Evolutionary conservation across 192 early-diverging fungal species (phyloP).

Genomic region (Spizellomyces sp.): DNA sequence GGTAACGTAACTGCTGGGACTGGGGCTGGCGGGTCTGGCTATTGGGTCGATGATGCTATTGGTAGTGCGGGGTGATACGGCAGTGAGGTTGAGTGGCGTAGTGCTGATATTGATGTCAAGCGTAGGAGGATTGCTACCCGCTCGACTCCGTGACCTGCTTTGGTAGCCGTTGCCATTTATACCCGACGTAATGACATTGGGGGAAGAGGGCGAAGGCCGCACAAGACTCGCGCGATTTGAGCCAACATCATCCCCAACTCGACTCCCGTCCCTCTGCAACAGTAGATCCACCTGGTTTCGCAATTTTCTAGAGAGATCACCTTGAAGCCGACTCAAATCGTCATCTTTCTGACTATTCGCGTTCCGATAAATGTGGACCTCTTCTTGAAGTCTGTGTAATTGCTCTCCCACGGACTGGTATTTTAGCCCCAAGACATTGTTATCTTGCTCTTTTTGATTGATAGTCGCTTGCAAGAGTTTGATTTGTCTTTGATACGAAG

Average conservation of each 20-base stretch:
- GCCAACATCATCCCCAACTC: background rate
- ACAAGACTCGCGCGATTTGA: background rate
- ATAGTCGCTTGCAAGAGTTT: slow-evolving; percentile 39
- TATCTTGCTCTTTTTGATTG: slow-evolving; percentile 46
- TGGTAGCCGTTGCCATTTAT: no score
- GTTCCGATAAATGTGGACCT: slow-evolving; percentile 36
- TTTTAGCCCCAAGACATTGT: slow-evolving; percentile 30
- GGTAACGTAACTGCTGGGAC: no score
- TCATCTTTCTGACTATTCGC: slow-evolving; percentile 26
- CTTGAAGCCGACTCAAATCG: slow-evolving; percentile 35
- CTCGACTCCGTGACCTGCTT: no score
- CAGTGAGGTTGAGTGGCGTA: no score
- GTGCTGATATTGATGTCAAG: no score
- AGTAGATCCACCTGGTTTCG: slow-evolving; percentile 35
- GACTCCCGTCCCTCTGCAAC: slow-evolving; percentile 18
- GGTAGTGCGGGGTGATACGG: no score
- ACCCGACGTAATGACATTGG: no score
- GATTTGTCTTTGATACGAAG: slow-evolving; percentile 34
- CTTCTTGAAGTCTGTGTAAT: slow-evolving; percentile 37
- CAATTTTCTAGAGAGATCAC: slow-evolving; percentile 29
- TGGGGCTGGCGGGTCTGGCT: no score
- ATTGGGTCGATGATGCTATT: no score
- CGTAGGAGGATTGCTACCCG: no score
- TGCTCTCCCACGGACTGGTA: slow-evolving; percentile 43
- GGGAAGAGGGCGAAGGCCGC: background rate